Conservation (phyloP, 2,329 filamentous ascomycete genomes). For the Ambrosiella beaveri region DNA sequence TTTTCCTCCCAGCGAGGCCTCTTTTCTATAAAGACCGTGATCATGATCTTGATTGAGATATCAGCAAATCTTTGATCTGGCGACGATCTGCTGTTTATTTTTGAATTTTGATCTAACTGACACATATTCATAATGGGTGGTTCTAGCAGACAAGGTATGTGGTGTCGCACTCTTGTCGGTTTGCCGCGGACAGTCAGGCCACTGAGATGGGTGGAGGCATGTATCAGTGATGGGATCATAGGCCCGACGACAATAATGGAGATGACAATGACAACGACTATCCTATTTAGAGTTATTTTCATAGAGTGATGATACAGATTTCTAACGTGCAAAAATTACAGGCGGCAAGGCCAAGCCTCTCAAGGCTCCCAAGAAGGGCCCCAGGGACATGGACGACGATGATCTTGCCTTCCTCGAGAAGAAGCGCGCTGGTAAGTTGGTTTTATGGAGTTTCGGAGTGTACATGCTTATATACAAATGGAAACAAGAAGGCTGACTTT, state of each 20-base stretch:
- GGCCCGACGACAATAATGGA: background rate
- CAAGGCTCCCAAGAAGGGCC: conserved; percentile 76
- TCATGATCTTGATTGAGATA: background rate
- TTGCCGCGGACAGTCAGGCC: background rate
- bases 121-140: conserved; percentile 40
- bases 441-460: background rate
- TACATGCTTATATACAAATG: background rate
- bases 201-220: background rate
- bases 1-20: background rate
- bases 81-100: background rate
- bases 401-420: conserved; percentile 69
- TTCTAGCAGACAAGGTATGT: conserved; percentile 45
- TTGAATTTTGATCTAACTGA: conserved; percentile 1
- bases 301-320: background rate
- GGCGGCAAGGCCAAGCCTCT: conserved; percentile 71
- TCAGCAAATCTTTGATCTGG: background rate
- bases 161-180: background rate
- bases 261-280: background rate
- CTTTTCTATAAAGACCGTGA: too few relatives aligned
- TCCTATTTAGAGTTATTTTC: background rate
- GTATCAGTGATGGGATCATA: background rate
- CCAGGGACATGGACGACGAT: conserved; percentile 63
- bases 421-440: conserved; percentile 55
- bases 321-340: conserved; percentile 20
- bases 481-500: background rate